Base-by-base conservation (phyloP, 208 protist species). In the Trypanosoma theileri region DNA sequence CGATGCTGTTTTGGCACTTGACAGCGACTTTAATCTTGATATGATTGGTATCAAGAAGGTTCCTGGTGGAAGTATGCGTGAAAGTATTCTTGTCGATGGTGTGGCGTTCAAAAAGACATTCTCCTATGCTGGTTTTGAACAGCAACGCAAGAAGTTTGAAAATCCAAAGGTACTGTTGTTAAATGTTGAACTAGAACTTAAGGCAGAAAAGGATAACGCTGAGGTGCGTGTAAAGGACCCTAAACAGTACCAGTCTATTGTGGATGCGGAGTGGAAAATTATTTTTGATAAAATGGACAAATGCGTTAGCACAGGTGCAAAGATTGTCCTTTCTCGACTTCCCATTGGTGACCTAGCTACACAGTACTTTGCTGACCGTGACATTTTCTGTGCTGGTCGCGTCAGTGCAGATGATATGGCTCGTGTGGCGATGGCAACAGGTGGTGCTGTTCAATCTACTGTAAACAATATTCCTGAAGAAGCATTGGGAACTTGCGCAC, bases 51-150 rank as follows among this genome's bases (percentile, higher is more conserved):
- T 99, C 56, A 99, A 99, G 85, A 99, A 99, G 82, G 98, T 99
- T 24, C 75, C 83, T n/a, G 99, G 99, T 69, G 99, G 99, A 60
- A 93, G 97, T 69, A 94, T 99, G 83, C 67, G 97, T 78, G 99
- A 99, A 46, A 99, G 98, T 56, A 63, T 98, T 11, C 89, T 99
- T 28, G 96, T 99, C 55, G 86, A 99, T 57, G 99, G 99, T 65
- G 99, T 99, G 19, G 99, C 99, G 1, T 99, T 99, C 93, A 99
- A 99, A 88, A 99, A 99, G 87, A 99, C 98, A 40, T 99, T 99
- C 72, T 99, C 97, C 10, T 99, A 99, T 86, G 99, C 99, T 55
- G 98, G 98, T 50, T 99, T 99, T 71, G 99, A 99, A 87, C 98
- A 99, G 89, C 98, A 99, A 89, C 96, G 94, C 58, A 99, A 99